Percentiles rank a stretch among this genome's conserved stretches.
Conservation (phyloP, 2,329 filamentous ascomycete genomes). For the Immersiporthe knoxdaviesiana region DNA sequence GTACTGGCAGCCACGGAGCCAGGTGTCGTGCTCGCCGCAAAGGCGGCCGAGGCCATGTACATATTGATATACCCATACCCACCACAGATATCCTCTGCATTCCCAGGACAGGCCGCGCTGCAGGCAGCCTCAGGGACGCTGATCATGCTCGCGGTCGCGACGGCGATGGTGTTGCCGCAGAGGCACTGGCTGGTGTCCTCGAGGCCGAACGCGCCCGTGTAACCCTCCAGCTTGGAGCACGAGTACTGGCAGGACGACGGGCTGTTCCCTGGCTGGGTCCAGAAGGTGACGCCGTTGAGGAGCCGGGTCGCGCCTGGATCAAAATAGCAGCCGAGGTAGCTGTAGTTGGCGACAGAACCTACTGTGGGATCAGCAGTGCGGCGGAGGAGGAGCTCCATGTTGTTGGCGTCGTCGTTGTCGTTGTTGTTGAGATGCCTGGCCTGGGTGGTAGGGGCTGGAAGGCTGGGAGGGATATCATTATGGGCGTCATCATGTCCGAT, state of each 20-base stretch:
- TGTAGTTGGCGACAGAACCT: background rate
- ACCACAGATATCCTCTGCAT: background rate
- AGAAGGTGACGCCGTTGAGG: background rate
- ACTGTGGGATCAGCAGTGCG: background rate
- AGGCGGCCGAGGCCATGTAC: background rate
- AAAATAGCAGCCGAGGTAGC: constrained; percentile 2
- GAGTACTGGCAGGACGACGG: background rate
- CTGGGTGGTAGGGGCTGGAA: background rate
- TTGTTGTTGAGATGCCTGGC: background rate
- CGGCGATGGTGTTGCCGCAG: background rate
- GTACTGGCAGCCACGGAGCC: background rate
- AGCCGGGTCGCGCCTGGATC: background rate
- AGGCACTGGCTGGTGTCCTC: background rate
- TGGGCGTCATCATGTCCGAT: background rate
- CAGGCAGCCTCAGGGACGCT: background rate
- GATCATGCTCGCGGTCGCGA: background rate
- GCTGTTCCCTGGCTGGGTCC: background rate
- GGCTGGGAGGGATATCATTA: background rate
- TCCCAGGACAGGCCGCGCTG: background rate
- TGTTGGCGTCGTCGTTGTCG: too few species aligned
- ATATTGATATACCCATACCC: constrained; percentile 4
- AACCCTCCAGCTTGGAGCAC: background rate
- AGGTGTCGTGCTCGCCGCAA: background rate
- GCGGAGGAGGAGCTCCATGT: constrained; percentile 6
- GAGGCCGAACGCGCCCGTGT: background rate